phyloP scores from a whole-genome alignment of 164 flowering plant species.

The Stephania cephalantha region DNA sequence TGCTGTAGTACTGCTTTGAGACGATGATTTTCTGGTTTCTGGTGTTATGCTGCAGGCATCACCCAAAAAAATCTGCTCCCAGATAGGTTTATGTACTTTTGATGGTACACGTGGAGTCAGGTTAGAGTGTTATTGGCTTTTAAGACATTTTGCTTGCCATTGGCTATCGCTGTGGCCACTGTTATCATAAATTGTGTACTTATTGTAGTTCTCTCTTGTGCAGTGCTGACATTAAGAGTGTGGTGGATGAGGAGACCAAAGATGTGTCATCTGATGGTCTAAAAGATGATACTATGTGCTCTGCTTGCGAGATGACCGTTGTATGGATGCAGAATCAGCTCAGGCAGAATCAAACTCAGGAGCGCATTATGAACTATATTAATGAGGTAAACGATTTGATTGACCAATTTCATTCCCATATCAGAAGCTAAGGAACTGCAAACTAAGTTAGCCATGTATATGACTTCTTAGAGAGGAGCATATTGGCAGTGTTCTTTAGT shows the following conservation, averaged over 20 bases:
- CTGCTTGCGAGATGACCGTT: constrained; percentile 79
- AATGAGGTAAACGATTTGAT: constrained; percentile 40
- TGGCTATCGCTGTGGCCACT: neutral
- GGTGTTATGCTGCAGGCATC: constrained; percentile 30
- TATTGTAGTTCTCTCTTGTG: constrained; percentile 6
- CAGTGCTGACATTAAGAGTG: constrained; percentile 71
- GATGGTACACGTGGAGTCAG: constrained; percentile 70
- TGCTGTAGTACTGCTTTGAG: neutral
- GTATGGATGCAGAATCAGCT: constrained; percentile 84
- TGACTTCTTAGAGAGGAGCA: no score
- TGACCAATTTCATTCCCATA: no score
- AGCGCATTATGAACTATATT: constrained; percentile 51
- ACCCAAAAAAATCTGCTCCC: constrained; percentile 71
- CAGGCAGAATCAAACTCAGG: constrained; percentile 47
- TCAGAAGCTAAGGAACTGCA: no score
- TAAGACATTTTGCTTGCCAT: neutral
- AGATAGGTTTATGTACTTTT: constrained; percentile 65
- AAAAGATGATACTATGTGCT: constrained; percentile 42
- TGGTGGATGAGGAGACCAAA: constrained; percentile 39
- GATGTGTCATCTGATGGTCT: constrained; percentile 33
- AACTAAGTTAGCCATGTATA: no score
- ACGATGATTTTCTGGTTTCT: neutral
- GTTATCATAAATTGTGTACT: neutral
- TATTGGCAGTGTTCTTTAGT: neutral
- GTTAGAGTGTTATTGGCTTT: constrained; percentile 25